Evolutionary conservation across 306 rosid species (phyloP).

Genomic region (Rosa rugosa): DNA sequence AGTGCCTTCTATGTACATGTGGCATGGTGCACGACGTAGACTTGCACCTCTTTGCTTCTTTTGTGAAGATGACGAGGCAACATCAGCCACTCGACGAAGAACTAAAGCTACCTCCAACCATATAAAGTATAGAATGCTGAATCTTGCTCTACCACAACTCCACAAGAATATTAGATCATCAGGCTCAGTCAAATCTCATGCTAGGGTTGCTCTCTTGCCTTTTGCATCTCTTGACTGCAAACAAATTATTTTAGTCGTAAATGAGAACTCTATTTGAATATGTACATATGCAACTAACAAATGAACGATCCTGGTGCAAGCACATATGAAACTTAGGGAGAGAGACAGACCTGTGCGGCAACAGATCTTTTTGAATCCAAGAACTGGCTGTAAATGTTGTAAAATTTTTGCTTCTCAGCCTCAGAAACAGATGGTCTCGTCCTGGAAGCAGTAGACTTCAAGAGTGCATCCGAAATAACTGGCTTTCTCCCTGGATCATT

Average conservation of each 20-base stretch:
- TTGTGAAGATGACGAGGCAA: background rate
- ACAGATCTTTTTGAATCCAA: slow-evolving; percentile 79
- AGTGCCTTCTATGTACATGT: background rate
- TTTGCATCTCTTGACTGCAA: slow-evolving; percentile 89
- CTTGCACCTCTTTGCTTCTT: slow-evolving; percentile 1
- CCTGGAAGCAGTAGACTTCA: slow-evolving; percentile 60
- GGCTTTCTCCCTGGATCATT: slow-evolving; percentile 49
- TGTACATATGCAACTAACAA: background rate
- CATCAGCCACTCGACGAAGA: background rate
- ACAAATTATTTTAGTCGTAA: slow-evolving; percentile 7
- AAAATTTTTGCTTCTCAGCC: slow-evolving; percentile 74
- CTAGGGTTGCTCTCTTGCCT: slow-evolving; percentile 94
- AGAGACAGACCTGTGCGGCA: slow-evolving; percentile 66
- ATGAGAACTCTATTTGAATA: slow-evolving; percentile 7
- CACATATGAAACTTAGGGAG: slow-evolving; percentile 13
- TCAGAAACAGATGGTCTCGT: slow-evolving; percentile 90
- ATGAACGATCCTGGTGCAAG: slow-evolving; percentile 7
- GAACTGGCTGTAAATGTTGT: slow-evolving; percentile 68
- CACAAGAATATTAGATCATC: background rate
- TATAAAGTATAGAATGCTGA: background rate
- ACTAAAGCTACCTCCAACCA: background rate
- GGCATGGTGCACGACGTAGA: background rate
- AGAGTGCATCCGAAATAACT: slow-evolving; percentile 61
- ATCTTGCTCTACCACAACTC: background rate
- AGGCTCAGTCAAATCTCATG: slow-evolving; percentile 35